Base-by-base conservation (phyloP, 2,329 filamentous ascomycete genomes). In the Penicillium sp. region DNA sequence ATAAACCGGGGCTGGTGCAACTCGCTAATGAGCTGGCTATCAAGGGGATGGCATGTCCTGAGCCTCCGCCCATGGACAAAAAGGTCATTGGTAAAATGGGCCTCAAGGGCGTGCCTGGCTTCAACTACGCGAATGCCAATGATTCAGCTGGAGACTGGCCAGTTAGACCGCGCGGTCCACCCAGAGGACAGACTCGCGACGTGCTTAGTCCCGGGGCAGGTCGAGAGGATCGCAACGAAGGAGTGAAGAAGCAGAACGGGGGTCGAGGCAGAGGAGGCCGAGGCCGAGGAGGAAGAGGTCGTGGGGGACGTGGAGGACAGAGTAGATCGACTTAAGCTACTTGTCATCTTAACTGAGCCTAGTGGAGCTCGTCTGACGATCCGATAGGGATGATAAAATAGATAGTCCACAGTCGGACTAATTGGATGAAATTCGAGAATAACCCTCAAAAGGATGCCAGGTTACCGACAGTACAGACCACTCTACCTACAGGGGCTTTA, bases 11-110 rank as follows among this genome's bases (percentile, higher is more conserved):
- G 4, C 54, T 67, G 15, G 64, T 67, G 2, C 53, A 57, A 33
- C 53, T 64, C 31, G 65, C 63, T n/a, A 69, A 68, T 17, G 48
- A 58, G 7, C 41, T 68, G 35, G 65, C 65, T 2, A 48, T 65
- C 3, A 33, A 64, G 4, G 65, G 58, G 8, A 65, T 69, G 57
- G 54, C 50, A 9, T 67, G 64, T 34, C 60, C 59, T 3, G 65
- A 68, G 35, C 54, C 61, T 19, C 65, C 65, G 1, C 47, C 54
- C 7, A 58, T 69, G 58, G 60, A 67, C 20, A 67, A 60, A 44
- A 62, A 56, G 45, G 53, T 60, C 18, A 41, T 68, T 36, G 60
- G 58, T 31, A 69, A 68, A 47, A 68, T 69, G 65, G 65, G 64
- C 0, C 32, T 68, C 38, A 67, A 67, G 49, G 59, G 59, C 33